These are phyloP conservation scores for Aspergillus quadrilineatus DNA, from an alignment of 2,329 filamentous ascomycete species.

Conservation along the genomic window DNA sequence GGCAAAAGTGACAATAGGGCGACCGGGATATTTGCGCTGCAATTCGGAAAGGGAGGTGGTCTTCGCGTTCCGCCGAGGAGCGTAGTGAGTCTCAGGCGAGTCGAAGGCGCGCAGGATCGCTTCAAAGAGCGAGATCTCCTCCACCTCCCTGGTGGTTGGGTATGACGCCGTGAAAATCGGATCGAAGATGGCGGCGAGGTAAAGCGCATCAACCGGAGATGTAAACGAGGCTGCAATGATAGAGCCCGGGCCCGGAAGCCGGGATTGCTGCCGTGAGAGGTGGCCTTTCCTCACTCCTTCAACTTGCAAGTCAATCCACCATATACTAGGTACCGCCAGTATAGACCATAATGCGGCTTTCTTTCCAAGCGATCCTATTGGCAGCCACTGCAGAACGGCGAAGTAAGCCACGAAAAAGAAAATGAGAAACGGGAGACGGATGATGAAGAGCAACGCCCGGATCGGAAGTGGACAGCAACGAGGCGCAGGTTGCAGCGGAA, in stretches of 20 bases:
- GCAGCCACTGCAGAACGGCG: slow-evolving; percentile 76
- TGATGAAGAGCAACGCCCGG: slow-evolving; percentile 70
- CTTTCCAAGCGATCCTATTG: slow-evolving; percentile 65
- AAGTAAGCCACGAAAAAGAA: slow-evolving; percentile 71
- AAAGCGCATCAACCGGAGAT: slow-evolving; percentile 87
- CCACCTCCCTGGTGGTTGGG: slow-evolving; percentile 70
- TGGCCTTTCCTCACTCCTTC: slow-evolving; percentile 91
- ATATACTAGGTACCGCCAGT: slow-evolving; percentile 84
- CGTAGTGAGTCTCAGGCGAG: slow-evolving; percentile 48
- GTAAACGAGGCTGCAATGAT: slow-evolving; percentile 90
- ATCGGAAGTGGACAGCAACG: slow-evolving; percentile 59
- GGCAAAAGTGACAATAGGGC: slow-evolving; percentile 83
- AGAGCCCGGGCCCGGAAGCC: slow-evolving; percentile 74
- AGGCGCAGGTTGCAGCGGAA: slow-evolving; percentile 62
- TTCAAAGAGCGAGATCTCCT: slow-evolving; percentile 71
- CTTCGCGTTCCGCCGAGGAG: slow-evolving; percentile 46
- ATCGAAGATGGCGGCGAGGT: slow-evolving; percentile 93
- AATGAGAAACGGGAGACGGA: slow-evolving; percentile 77
- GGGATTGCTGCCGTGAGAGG: slow-evolving; percentile 69
- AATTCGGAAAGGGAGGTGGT: slow-evolving; percentile 65
- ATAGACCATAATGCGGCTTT: slow-evolving; percentile 87
- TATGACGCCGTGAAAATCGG: slow-evolving; percentile 89
- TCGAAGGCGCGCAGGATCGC: slow-evolving; percentile 74
- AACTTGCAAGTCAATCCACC: slow-evolving; percentile 98
- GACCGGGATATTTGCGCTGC: slow-evolving; percentile 65